phyloP scores from a whole-genome alignment of 177 flowering plant species.

The Vitis hybrid region DNA sequence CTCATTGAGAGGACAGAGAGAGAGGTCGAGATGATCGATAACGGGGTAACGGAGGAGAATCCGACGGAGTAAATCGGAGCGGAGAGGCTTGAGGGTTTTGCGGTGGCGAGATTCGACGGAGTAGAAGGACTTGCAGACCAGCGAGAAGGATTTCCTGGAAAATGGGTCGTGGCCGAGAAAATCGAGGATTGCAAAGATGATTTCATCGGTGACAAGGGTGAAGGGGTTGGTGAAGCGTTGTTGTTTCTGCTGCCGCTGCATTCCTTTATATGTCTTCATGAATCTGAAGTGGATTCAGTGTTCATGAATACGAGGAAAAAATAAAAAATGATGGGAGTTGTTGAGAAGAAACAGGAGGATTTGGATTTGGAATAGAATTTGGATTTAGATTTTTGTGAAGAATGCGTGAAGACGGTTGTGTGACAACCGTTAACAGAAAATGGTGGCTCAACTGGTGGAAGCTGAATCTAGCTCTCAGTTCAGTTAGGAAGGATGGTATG shows the following conservation, averaged over 20 bases:
- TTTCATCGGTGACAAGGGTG: conserved; percentile 54
- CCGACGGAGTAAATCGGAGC: conserved; percentile 39
- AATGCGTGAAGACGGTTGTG: not conserved
- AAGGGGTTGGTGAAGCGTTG: conserved; percentile 22
- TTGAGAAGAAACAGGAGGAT: not conserved
- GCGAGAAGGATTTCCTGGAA: conserved; percentile 64
- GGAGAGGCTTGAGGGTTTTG: conserved; percentile 49
- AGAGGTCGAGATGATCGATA: conserved; percentile 47
- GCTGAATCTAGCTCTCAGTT: not conserved
- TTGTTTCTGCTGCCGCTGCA: not conserved
- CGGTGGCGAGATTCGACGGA: conserved; percentile 62
- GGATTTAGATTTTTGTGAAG: not conserved
- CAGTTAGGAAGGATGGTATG: not conserved
- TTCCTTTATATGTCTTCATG: no score
- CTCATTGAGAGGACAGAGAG: conserved; percentile 56
- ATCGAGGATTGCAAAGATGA: conserved; percentile 62
- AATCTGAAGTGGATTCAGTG: no score
- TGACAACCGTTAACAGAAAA: not conserved
- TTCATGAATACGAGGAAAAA: not conserved
- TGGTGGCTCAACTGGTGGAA: not conserved
- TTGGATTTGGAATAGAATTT: not conserved
- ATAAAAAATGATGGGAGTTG: not conserved
- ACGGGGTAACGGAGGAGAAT: conserved; percentile 45
- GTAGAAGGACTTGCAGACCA: conserved; percentile 56
- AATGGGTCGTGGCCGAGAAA: conserved; percentile 39